These are phyloP conservation scores for Penicillium roqueforti DNA, from an alignment of 495 filamentous ascomycete genomes.

Conservation along the genomic window DNA sequence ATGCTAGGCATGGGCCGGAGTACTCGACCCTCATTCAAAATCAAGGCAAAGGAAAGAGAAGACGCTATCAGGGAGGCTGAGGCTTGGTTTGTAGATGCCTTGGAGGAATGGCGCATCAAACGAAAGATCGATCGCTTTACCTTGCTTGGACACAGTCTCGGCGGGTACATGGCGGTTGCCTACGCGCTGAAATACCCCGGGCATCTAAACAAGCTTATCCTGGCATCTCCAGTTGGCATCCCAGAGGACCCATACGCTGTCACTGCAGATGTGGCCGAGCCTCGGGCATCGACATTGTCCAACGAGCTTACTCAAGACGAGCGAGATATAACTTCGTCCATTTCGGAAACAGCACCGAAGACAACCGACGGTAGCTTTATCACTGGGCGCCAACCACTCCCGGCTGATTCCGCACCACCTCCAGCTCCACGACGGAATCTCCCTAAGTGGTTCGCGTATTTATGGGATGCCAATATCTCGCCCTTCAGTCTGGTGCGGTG, in stretches of 20 bases:
- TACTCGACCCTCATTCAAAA: slow-evolving; percentile 73
- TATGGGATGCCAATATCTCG: slow-evolving; percentile 97
- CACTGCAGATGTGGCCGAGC: slow-evolving; percentile 73
- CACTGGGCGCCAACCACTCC: slow-evolving; percentile 35
- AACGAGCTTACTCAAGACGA: slow-evolving; percentile 78
- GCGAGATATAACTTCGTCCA: slow-evolving; percentile 42
- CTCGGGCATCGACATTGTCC: slow-evolving; percentile 59
- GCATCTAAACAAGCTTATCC: slow-evolving; percentile 87
- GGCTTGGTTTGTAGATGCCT: slow-evolving; percentile 90
- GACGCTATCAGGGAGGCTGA: slow-evolving; percentile 87
- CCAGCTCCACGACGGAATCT: slow-evolving; percentile 56
- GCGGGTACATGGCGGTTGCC: slow-evolving; percentile 89
- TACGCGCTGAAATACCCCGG: slow-evolving; percentile 97
- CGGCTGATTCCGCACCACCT: slow-evolving; percentile 31
- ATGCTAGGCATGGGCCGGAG: slow-evolving; percentile 94
- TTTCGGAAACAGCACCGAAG: slow-evolving; percentile 30
- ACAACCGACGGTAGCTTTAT: slow-evolving; percentile 58
- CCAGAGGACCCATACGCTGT: slow-evolving; percentile 94
- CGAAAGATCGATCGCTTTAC: slow-evolving; percentile 91
- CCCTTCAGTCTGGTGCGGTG: slow-evolving; percentile 88
- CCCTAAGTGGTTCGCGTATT: slow-evolving; percentile 80
- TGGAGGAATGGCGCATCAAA: slow-evolving; percentile 91
- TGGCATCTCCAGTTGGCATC: slow-evolving; percentile 90
- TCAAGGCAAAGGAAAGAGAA: slow-evolving; percentile 75
- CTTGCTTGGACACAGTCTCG: slow-evolving; percentile 85